These are phyloP conservation scores for Ophiosphaerella narmari DNA, from an alignment of 2,329 filamentous ascomycete genomes.

Conservation along the genomic window DNA sequence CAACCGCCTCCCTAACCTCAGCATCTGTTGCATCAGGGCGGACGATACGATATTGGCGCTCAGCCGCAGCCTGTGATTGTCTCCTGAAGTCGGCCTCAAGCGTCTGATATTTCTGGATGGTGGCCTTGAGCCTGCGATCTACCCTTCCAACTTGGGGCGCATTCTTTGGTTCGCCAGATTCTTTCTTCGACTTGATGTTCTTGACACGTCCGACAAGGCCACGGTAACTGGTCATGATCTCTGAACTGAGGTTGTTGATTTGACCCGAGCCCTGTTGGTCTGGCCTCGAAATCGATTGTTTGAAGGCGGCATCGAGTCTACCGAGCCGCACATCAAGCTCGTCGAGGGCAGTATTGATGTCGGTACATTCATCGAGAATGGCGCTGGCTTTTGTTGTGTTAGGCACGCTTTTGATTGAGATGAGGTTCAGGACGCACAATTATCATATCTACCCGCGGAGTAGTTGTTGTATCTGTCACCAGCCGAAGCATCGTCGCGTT, in stretches of 20 bases:
- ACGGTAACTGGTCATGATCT: constrained; percentile 84
- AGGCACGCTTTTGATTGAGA: constrained; percentile 15
- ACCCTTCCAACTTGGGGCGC: constrained; percentile 79
- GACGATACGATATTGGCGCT: constrained; percentile 88
- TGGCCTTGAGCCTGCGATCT: constrained; percentile 77
- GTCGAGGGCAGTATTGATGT: constrained; percentile 78
- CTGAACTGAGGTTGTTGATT: constrained; percentile 73
- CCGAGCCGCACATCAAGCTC: constrained; percentile 73
- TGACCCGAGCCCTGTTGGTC: constrained; percentile 69
- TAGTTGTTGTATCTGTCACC: constrained; percentile 63
- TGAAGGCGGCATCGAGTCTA: constrained; percentile 72
- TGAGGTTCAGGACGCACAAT: constrained; percentile 30
- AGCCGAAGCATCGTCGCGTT: constrained; percentile 36
- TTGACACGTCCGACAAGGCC: constrained; percentile 79
- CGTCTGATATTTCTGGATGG: constrained; percentile 80
- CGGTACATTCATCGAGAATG: constrained; percentile 82
- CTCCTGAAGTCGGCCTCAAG: constrained; percentile 80
- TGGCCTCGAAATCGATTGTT: constrained; percentile 72
- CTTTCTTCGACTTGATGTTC: constrained; percentile 79
- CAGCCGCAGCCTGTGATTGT: constrained; percentile 80
- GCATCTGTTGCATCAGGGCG: constrained; percentile 77
- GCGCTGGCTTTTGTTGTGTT: constrained; percentile 57
- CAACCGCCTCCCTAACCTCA: constrained; percentile 78
- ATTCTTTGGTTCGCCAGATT: constrained; percentile 74
- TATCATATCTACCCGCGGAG: constrained; percentile 45